Evolutionary conservation across 306 rosid genomes (phyloP).

Genomic region (Quercus suber): DNA sequence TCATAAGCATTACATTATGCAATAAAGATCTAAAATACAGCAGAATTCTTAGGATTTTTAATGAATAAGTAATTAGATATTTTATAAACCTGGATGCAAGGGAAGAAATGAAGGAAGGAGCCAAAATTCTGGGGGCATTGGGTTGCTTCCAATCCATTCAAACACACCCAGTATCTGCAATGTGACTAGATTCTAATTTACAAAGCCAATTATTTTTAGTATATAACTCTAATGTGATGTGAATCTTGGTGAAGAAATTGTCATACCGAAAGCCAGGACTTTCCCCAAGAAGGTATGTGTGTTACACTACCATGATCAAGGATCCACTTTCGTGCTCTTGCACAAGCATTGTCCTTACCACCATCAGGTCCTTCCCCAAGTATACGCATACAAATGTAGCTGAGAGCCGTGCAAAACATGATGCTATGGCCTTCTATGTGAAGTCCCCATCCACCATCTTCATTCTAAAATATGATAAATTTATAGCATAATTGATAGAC

Average conservation of each 20-base stretch:
- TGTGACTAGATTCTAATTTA: too few species aligned
- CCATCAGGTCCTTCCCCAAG: slow-evolving; percentile 2
- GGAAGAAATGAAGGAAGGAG: slow-evolving; percentile 9
- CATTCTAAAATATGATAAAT: background rate
- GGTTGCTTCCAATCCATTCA: slow-evolving; percentile 19
- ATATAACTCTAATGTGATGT: background rate
- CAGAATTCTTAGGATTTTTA: background rate
- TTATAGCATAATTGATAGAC: too few species aligned
- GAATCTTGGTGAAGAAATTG: background rate
- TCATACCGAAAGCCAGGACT: slow-evolving; percentile 14
- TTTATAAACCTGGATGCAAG: background rate
- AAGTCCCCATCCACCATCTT: slow-evolving; percentile 17
- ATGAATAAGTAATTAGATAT: background rate
- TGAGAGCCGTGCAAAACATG: slow-evolving; percentile 4
- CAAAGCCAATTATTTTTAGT: too few species aligned
- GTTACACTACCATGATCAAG: slow-evolving; percentile 15
- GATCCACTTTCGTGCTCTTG: slow-evolving; percentile 4
- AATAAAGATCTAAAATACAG: background rate
- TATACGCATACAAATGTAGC: slow-evolving; percentile 7
- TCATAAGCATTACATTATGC: background rate
- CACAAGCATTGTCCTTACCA: background rate
- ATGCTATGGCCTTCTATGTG: background rate
- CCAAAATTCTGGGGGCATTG: slow-evolving; percentile 27
- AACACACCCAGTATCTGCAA: slow-evolving; percentile 21
- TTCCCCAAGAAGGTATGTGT: slow-evolving; percentile 20